A percentile compares a stretch with the other conserved stretches of the same genome.
Evolutionary conservation across 2,329 filamentous ascomycete genomes (phyloP).

Genomic region (Lomentospora prolificans): DNA sequence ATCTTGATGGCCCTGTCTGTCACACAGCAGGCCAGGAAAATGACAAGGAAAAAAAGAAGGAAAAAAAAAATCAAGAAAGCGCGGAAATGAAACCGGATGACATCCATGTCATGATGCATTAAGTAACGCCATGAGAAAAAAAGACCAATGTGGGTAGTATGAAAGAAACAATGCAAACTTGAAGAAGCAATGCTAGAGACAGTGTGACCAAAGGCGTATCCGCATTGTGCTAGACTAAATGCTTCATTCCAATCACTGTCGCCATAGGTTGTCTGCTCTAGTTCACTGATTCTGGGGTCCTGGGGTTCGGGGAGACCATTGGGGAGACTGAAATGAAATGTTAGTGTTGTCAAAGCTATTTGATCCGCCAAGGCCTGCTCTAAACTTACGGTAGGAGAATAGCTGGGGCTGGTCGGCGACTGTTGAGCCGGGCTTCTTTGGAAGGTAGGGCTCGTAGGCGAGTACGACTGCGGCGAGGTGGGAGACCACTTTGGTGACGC

Average conservation of each 20-base stretch:
- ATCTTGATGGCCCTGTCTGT: not conserved
- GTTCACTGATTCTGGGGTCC: constrained; percentile 27
- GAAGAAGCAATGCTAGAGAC: constrained; percentile 8
- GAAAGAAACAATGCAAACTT: constrained; percentile 28
- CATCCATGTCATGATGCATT: constrained; percentile 2
- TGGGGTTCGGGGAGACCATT: constrained; percentile 35
- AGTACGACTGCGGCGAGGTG: constrained; percentile 57
- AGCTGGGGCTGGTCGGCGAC: constrained; percentile 60
- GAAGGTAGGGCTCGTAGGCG: constrained; percentile 53
- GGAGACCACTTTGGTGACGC: constrained; percentile 72
- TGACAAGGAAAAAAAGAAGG: not conserved
- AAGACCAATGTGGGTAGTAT: constrained; percentile 20
- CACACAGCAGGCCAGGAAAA: not conserved
- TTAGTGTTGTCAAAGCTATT: too few species aligned
- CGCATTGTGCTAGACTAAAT: constrained; percentile 32
- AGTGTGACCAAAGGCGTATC: too few species aligned
- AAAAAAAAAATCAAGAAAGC: not conserved
- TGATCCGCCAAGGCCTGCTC: too few species aligned
- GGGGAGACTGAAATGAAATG: constrained; percentile 28
- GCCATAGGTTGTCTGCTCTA: not conserved
- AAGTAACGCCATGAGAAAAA: constrained; percentile 1
- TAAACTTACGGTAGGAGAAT: constrained; percentile 51
- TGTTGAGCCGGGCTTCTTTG: constrained; percentile 41
- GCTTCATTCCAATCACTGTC: constrained; percentile 15
- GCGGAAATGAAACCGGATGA: not conserved